These are phyloP conservation scores for Taphrina wiesneri DNA, from an alignment of 1,139 yeast species.

Conservation along the genomic window DNA sequence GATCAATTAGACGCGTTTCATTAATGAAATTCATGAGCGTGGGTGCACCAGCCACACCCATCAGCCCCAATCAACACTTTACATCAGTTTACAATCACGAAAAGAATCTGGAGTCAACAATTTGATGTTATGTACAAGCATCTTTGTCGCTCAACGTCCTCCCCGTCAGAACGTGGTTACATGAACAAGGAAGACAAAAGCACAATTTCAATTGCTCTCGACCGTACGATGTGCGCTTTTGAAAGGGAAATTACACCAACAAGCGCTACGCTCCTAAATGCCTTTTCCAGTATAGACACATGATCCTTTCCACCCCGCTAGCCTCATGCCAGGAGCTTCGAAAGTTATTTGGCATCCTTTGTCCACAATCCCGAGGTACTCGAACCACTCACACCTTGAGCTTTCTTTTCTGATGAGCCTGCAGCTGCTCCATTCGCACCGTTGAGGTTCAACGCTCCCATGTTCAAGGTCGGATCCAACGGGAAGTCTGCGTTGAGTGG, in stretches of 20 bases:
- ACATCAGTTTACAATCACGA: no score
- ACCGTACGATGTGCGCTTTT: neutral
- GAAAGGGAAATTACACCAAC: neutral
- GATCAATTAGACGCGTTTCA: no score
- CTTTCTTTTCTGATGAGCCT: neutral
- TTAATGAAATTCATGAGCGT: no score
- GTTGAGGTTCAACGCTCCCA: constrained; percentile 3
- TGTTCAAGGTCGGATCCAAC: constrained; percentile 19
- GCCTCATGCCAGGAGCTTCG: no score
- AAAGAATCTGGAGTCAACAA: no score
- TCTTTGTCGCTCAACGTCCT: no score
- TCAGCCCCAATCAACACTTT: no score
- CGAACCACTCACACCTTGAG: constrained; percentile 3
- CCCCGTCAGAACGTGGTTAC: no score
- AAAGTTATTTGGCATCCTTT: neutral
- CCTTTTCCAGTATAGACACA: neutral
- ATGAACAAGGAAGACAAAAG: neutral
- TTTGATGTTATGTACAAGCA: no score
- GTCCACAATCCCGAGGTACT: constrained; percentile 18
- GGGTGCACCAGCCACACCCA: no score
- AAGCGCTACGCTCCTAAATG: neutral
- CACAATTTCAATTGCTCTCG: neutral
- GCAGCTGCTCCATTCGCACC: neutral
- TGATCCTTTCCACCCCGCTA: neutral
- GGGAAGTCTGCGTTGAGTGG: constrained; percentile 30